Base-by-base conservation (phyloP, 371 early-diverging fungal species). In the Dinochytrium kinnereticum region DNA sequence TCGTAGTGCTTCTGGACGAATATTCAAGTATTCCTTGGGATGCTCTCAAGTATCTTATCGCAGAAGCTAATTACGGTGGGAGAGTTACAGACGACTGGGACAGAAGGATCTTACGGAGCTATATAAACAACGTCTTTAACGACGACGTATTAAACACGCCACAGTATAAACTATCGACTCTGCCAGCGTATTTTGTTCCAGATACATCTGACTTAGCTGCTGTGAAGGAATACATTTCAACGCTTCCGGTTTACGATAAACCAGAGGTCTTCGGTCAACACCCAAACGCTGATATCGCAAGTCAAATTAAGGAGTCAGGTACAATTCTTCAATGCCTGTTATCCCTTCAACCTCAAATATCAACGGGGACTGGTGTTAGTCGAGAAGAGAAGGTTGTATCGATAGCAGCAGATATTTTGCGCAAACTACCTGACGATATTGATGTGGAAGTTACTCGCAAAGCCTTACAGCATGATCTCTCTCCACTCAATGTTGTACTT, bases 201-300 rank as follows among this genome's bases (percentile, higher is more conserved):
- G 87, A 87, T 17, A 73, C 71, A 26, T 64, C 57, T 0, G 84
- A 83, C 13, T 57, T 84, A 34, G 67, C 39, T 30, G 64, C 38
- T n/a, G 79, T 77, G 30, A 61, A 82, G 17, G 84, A 87, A 21
- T 86, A 85, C 64, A 80, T 86, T 30, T 59, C 78, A 21, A 64
- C 80, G 26, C 77, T 85, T 3, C 88, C 88, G 24, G 57, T 37
- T 1, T 73, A 80, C 30, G 86, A 86, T 70, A 80, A 80, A 69
- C 85, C 86, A 13, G 85, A 86, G 68, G 80, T 87, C 0, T 86
- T 87, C 82, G 88, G 88, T 0, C 86, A 86, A 77, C 86, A 87
- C 71, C 79, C 84, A 28, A 87, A 87, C 69, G 88, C 88, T 1
- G 88, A 87, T 70, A 86, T 87, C 50, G 82, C 83, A 2, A 79